Percentiles rank a stretch among this genome's conserved stretches.
Evolutionary conservation across 345 rosid species (phyloP).

Genomic region (Gossypium turneri): DNA sequence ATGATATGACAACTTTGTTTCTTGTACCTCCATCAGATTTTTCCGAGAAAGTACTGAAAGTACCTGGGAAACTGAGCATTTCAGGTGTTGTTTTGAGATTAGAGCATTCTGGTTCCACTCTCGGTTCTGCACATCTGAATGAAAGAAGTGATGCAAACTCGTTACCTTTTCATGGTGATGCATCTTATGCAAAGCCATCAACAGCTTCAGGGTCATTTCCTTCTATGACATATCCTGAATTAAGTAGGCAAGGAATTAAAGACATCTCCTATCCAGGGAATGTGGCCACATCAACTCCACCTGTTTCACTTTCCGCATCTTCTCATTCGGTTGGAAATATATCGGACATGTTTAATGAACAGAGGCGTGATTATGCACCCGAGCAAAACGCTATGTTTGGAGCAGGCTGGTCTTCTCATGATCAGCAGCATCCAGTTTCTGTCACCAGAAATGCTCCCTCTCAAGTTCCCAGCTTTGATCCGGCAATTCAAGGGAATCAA

Average conservation of each 20-base stretch:
- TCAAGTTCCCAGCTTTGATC: constrained; percentile 32
- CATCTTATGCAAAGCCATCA: constrained; percentile 35
- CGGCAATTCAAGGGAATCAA: constrained; percentile 30
- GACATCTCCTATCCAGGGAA: constrained; percentile 30
- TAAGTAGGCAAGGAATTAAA: constrained; percentile 26
- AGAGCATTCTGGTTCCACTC: constrained; percentile 48
- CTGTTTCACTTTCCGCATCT: constrained; percentile 30
- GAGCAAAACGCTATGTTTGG: constrained; percentile 27
- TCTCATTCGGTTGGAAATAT: constrained; percentile 30
- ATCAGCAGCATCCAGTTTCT: constrained; percentile 30
- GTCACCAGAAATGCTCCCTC: constrained; percentile 33
- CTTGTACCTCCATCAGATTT: constrained; percentile 96
- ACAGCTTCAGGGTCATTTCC: constrained; percentile 28
- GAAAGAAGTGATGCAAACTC: constrained; percentile 39
- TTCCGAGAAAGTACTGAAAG: constrained; percentile 86
- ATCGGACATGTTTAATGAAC: constrained; percentile 37
- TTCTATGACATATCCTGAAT: constrained; percentile 30
- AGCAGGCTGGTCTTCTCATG: constrained; percentile 41
- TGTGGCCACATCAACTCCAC: constrained; percentile 27
- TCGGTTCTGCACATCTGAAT: constrained; percentile 38
- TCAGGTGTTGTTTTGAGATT: constrained; percentile 84
- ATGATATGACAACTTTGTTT: constrained; percentile 83
- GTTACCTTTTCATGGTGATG: constrained; percentile 36
- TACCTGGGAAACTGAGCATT: constrained; percentile 87
- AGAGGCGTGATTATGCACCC: constrained; percentile 30